Evolutionary conservation across 805 yeast species (phyloP).

Genomic region (Cephaloascus albidus): DNA sequence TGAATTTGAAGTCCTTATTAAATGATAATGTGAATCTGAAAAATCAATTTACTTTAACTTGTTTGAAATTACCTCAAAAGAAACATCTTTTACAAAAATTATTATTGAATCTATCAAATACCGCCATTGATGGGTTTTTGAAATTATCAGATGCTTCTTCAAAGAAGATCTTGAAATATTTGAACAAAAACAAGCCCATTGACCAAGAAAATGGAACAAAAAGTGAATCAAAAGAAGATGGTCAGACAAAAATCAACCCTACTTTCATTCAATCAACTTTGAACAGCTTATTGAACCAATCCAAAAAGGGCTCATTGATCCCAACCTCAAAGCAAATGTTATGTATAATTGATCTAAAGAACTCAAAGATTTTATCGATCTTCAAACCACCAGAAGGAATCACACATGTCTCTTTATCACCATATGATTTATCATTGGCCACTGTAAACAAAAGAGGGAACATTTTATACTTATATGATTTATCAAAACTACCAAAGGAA

Average conservation of each 20-base stretch:
- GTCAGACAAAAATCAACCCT: background rate
- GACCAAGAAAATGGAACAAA: constrained; percentile 1
- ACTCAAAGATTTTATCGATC: constrained; percentile 3
- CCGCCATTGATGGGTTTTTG: constrained; percentile 42
- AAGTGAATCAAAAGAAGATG: background rate
- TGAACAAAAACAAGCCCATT: constrained; percentile 10
- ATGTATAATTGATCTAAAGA: background rate
- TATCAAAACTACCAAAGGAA: constrained; percentile 38
- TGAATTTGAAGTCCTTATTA: constrained; percentile 15
- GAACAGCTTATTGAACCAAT: background rate
- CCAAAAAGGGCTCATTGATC: background rate
- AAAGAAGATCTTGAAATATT: constrained; percentile 28
- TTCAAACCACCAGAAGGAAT: constrained; percentile 58
- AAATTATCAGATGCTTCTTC: constrained; percentile 41
- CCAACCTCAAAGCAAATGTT: background rate
- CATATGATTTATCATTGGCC: constrained; percentile 47
- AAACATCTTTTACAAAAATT: constrained; percentile 40
- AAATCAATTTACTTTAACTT: constrained; percentile 16
- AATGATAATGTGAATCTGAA: constrained; percentile 1
- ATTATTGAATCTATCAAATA: constrained; percentile 36
- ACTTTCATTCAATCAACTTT: background rate
- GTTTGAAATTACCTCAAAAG: constrained; percentile 35
- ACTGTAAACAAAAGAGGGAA: constrained; percentile 54
- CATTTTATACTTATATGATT: constrained; percentile 55
- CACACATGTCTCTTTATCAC: constrained; percentile 50